Conservation (phyloP, 1,284 basidiomycete genomes). For the Porogramme epimiltina region DNA sequence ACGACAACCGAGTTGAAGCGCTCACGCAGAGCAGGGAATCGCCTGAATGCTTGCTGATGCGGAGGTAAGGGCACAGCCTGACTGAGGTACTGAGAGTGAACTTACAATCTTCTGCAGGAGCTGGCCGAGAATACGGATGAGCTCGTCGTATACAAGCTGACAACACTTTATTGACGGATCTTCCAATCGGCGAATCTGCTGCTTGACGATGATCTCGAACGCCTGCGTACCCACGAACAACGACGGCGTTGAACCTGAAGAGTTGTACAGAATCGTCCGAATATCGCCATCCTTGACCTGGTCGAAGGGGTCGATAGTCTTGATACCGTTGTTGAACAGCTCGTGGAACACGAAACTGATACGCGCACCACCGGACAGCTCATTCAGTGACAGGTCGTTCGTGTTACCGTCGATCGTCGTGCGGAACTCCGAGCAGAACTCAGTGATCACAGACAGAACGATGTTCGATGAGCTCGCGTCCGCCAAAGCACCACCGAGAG, state of each 20-base stretch:
- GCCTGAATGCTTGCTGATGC: slow-evolving; percentile 88
- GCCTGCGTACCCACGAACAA: slow-evolving; percentile 96
- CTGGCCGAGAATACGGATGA: slow-evolving; percentile 93
- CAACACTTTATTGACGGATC: slow-evolving; percentile 94
- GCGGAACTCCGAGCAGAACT: slow-evolving; percentile 96
- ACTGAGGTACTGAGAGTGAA: slow-evolving; percentile 23
- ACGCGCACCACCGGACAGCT: slow-evolving; percentile 95
- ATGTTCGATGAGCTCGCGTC: slow-evolving; percentile 87
- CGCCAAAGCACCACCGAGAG: slow-evolving; percentile 87
- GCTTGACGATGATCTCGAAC: slow-evolving; percentile 98
- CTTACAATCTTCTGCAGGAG: slow-evolving; percentile 86
- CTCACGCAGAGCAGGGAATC: slow-evolving; percentile 92
- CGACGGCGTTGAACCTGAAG: slow-evolving; percentile 94
- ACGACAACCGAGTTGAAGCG: slow-evolving; percentile 95
- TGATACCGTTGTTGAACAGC: slow-evolving; percentile 95
- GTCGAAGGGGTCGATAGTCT: slow-evolving; percentile 96
- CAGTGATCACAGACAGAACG: slow-evolving; percentile 94
- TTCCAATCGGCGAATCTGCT: slow-evolving; percentile 96
- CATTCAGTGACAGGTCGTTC: slow-evolving; percentile 92
- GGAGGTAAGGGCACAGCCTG: slow-evolving; percentile 1
- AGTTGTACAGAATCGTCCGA: slow-evolving; percentile 94
- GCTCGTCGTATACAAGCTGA: slow-evolving; percentile 93
- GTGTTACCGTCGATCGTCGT: slow-evolving; percentile 97
- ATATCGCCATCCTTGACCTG: slow-evolving; percentile 99
- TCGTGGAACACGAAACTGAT: slow-evolving; percentile 99